Base-by-base conservation (phyloP, 352 stramenopile species). In the Achlya hypogyna region DNA sequence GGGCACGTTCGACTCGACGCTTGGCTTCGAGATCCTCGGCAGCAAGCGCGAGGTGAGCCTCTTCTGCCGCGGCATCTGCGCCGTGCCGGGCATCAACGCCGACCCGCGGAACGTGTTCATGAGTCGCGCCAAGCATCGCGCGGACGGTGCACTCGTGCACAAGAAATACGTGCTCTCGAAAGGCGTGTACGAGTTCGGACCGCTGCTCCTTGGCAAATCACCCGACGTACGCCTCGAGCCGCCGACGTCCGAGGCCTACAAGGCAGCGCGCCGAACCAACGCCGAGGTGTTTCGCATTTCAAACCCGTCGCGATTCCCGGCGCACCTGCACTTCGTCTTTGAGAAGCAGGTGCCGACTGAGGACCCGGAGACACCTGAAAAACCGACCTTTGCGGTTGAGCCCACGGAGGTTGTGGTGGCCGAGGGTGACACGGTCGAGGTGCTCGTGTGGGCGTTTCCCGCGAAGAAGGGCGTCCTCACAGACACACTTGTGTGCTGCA, bases 81-180 rank as follows among this genome's bases (percentile, higher is more conserved):
- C 77, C 5, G 89, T 97, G 16, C 93, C 93, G n/a, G 85, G 79
- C 18, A 97, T 98, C 66, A 97, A 97, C 72, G 82, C 69, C 28
- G 92, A 98, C 59, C 92, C 92, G 10, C 76, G 89, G 38, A 98
- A 97, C 65, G 86, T 98, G 2, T 98, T 98, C 65, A 98, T 98
- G 93, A 86, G 81, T 47, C 84, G 93, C 16, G 73, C 97, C 18
- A 98, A 98, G 72, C 84, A 77, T 32, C 73, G 76, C 9, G 73
- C 79, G 1, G 86, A 93, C 23, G 64, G 74, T 6, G 65, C 72
- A 9, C 82, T 91, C 71, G 79, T 96, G 18, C 74, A 86, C 6
- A 98, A 98, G 63, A 92, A 95, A n/a, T 98, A 92, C 54, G 86
- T 98, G 1, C 63, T 95, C 4, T 88, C 87, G 0, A 87, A 79